Percentiles rank a stretch among this genome's conserved stretches.
phyloP scores from a whole-genome alignment of 129 eudicot genomes.

The Artemisia argyi region DNA sequence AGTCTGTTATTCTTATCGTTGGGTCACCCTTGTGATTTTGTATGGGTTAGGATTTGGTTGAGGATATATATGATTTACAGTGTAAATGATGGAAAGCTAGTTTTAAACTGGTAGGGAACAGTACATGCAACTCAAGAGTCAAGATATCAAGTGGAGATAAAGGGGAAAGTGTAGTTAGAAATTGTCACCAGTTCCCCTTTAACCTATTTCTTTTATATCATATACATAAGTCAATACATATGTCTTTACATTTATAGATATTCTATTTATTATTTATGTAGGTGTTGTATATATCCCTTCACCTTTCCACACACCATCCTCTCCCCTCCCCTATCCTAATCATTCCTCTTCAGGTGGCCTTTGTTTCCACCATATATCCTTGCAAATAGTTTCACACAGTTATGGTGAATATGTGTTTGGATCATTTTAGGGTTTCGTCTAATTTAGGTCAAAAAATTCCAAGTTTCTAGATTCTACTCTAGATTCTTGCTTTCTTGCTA shows the following conservation, averaged over 20 bases:
- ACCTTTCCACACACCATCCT: conserved; percentile 18
- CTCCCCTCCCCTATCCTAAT: conserved; percentile 4
- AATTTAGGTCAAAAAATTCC: not conserved
- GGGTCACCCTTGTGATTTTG: too few species aligned
- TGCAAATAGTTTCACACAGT: conserved; percentile 27
- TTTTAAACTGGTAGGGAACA: not conserved
- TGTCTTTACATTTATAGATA: not conserved
- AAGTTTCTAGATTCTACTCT: not conserved
- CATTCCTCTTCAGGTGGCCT: conserved; percentile 22
- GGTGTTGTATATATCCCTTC: conserved; percentile 24
- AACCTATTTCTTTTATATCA: not conserved
- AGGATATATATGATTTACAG: too few species aligned
- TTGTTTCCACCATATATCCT: conserved; percentile 10
- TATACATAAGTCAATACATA: not conserved
- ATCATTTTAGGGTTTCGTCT: conserved; percentile 23
- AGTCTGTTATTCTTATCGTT: too few species aligned
- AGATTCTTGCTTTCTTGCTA: too few species aligned
- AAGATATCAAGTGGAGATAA: conserved; percentile 6
- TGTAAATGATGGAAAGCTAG: too few species aligned
- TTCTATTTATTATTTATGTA: not conserved
- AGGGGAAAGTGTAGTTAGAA: conserved; percentile 5
- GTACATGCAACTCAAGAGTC: not conserved
- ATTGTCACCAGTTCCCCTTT: not conserved
- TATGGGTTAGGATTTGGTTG: too few species aligned
- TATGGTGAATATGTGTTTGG: conserved; percentile 11